Evolutionary conservation across 805 yeast genomes (phyloP).

Genomic region (Pichia pseudocactophila): DNA sequence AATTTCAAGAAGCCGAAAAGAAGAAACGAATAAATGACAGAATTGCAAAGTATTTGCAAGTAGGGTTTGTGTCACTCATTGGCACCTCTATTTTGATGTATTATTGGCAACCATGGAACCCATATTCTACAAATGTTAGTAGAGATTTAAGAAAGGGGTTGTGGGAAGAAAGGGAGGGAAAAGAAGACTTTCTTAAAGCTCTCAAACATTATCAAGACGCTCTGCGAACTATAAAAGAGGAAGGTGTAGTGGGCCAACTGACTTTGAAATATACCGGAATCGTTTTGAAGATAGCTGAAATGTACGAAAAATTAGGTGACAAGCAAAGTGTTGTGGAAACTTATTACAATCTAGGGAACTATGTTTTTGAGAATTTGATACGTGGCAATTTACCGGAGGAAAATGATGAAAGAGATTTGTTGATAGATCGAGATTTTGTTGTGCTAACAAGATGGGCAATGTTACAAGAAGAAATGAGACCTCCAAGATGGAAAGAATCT

Average conservation of each 20-base stretch:
- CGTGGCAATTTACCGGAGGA: slow-evolving; percentile 16
- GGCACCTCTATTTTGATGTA: slow-evolving; percentile 17
- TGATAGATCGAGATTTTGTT: slow-evolving; percentile 23
- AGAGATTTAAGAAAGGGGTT: slow-evolving; percentile 62
- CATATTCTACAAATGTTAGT: slow-evolving; percentile 43
- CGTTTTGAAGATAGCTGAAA: slow-evolving; percentile 78
- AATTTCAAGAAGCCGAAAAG: slow-evolving; percentile 8
- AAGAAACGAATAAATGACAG: slow-evolving; percentile 11
- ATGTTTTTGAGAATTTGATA: slow-evolving; percentile 21
- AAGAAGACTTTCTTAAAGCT: slow-evolving; percentile 57
- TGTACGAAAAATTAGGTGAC: slow-evolving; percentile 66
- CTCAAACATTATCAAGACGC: slow-evolving; percentile 69
- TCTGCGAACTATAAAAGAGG: slow-evolving; percentile 47
- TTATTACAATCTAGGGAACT: slow-evolving; percentile 28
- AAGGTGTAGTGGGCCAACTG: slow-evolving; percentile 44
- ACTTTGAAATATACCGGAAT: slow-evolving; percentile 85
- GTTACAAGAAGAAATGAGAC: slow-evolving; percentile 11
- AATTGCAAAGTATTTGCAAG: slow-evolving; percentile 12
- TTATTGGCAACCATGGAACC: slow-evolving; percentile 30
- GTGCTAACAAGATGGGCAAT: slow-evolving; percentile 22
- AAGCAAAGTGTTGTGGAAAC: slow-evolving; percentile 54
- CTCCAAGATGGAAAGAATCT: slow-evolving; percentile 4
- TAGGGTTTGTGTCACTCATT: slow-evolving; percentile 14
- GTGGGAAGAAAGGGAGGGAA: slow-evolving; percentile 73
- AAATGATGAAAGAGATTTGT: slow-evolving; percentile 17